These are phyloP conservation scores for Codiaeum variegatum DNA, from an alignment of 441 rosid species.

Conservation along the genomic window DNA sequence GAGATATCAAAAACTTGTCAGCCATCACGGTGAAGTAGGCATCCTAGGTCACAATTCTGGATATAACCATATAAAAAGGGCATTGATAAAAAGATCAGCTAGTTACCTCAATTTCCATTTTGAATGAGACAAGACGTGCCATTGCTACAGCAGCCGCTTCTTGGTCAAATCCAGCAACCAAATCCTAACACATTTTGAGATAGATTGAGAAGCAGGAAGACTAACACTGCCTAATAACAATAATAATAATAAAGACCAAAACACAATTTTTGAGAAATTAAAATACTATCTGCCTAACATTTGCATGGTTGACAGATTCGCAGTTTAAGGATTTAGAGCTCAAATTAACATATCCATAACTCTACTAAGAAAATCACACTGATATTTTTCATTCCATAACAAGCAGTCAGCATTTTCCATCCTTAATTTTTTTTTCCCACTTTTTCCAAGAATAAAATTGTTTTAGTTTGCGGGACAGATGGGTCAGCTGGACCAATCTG, in stretches of 20 bases:
- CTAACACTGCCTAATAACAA: background rate
- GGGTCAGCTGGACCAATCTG: too few species aligned
- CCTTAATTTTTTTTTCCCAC: too few species aligned
- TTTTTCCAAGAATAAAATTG: too few species aligned
- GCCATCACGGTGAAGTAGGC: background rate
- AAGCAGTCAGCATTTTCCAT: background rate
- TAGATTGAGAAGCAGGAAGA: slow-evolving; percentile 13
- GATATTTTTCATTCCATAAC: background rate
- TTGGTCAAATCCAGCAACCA: slow-evolving; percentile 93
- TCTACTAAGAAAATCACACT: background rate
- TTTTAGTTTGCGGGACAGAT: too few species aligned
- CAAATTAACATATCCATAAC: background rate
- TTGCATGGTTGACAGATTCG: background rate
- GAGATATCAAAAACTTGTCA: slow-evolving; percentile 3
- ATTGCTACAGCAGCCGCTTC: slow-evolving; percentile 95
- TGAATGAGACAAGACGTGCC: slow-evolving; percentile 87
- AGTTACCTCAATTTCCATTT: slow-evolving; percentile 93
- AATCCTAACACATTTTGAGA: slow-evolving; percentile 50
- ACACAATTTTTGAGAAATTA: background rate
- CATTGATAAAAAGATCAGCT: background rate
- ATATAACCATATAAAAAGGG: background rate
- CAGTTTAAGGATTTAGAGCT: background rate
- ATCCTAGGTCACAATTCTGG: background rate
- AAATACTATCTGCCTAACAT: background rate
- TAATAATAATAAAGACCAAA: background rate